Evolutionary conservation across 257 asterid genomes (phyloP), one percentile per base, ranked within the genome.

Genomic region (Paulownia fortunei): DNA sequence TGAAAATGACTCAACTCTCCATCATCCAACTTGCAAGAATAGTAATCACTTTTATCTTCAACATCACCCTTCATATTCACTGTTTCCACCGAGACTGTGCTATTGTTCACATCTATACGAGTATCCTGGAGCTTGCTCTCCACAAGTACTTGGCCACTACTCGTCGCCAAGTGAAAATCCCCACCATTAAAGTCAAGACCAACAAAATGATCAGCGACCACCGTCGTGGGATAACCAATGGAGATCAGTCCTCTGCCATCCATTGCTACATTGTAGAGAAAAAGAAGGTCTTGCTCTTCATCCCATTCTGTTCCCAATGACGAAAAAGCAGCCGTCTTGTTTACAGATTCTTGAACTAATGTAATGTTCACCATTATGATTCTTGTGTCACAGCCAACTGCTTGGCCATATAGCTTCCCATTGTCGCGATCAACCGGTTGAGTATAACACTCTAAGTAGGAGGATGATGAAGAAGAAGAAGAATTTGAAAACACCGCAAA

Each of bases 391-490:
- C 56, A 41, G 24, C 13, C 11, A 49, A 69, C 47, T 54, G 81
- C 82, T 70, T 81, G 59, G 13, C 85, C 88, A 70, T 42, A 69
- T 12, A 62, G 46, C 66, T 77, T 44, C 8, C 83, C 88, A 0
- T 77, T 77, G 58, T 84, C 77, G 2, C 74, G 80, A 37, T 84
- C 62, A 72, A 71, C 85, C 7, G 83, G 81, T 68, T 84, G 88
- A 63, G 71, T 63, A 27, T 84, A 84, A 7, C 46, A 61, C 3
- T 6, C 12, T 0, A 13, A 13, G 3, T 23, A 63, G 2, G 69
- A 56, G 4, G 49, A 1, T 4, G 75, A 21, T 13, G 79, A 42
- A 26, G 59, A 56, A 3, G 75, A 24, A 2, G 86, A 69, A 58
- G 80, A 41, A 55, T 82, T 84, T 1, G 78, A 58, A 62, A 64